Evolutionary conservation across 495 filamentous ascomycete species (phyloP).

Genomic region (Neurospora sp.): DNA sequence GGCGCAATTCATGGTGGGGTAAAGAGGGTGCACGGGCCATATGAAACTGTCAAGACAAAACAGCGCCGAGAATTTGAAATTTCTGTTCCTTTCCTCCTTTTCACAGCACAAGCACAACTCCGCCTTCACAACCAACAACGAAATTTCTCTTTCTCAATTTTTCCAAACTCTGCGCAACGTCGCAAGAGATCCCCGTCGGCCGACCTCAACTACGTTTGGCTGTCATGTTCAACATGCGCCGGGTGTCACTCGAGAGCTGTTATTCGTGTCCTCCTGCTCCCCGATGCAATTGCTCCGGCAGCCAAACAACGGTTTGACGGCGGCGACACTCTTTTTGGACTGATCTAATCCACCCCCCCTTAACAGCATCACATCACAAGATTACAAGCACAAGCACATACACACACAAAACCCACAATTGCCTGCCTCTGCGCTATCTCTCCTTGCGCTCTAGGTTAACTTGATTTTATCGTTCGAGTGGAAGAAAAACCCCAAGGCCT

Average conservation of each 20-base stretch:
- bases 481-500: constrained; percentile 47
- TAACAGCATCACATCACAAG: not conserved
- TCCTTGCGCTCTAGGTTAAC: constrained; percentile 44
- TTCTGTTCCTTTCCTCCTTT: not conserved
- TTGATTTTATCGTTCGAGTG: constrained; percentile 49
- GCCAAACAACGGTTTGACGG: not conserved
- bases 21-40: not conserved
- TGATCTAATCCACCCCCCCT: not conserved
- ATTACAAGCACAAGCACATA: constrained; percentile 8
- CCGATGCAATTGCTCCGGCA: not conserved
- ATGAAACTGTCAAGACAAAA: not conserved
- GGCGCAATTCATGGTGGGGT: constrained; percentile 4
- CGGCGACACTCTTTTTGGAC: not conserved
- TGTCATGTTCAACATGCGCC: not conserved
- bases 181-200: not conserved
- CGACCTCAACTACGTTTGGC: not conserved
- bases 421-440: constrained; percentile 41
- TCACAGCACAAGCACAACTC: not conserved
- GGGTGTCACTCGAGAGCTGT: not conserved
- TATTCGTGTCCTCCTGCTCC: not conserved
- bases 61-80: not conserved
- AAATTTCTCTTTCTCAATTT: not conserved
- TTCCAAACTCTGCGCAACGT: not conserved
- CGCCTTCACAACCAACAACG: not conserved
- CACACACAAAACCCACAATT: constrained; percentile 38